A percentile compares a stretch with the other conserved stretches of the same genome.
phyloP scores from a whole-genome alignment of 208 protist genomes.

The Leptomonas seymouri region DNA sequence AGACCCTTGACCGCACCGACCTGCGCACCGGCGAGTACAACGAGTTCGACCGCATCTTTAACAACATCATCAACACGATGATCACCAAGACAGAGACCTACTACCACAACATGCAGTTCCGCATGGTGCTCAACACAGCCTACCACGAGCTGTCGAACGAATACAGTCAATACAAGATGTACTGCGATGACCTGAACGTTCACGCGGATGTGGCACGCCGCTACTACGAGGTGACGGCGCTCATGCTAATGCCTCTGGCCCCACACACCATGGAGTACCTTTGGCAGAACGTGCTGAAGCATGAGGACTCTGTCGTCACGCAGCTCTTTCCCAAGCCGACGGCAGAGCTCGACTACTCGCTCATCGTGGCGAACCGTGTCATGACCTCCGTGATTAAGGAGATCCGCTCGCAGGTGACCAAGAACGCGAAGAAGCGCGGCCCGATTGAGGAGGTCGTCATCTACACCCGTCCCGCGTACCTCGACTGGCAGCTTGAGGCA shows the following conservation, averaged over 20 bases:
- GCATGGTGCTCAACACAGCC: constrained; percentile 94
- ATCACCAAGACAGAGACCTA: constrained; percentile 85
- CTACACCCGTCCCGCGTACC: constrained; percentile 72
- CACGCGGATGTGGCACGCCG: constrained; percentile 73
- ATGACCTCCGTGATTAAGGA: constrained; percentile 88
- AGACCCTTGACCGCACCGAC: constrained; percentile 37
- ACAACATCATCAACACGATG: constrained; percentile 91
- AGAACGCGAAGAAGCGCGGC: constrained; percentile 81
- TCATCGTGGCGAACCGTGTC: constrained; percentile 72
- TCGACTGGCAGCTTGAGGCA: constrained; percentile 81
- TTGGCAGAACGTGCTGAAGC: constrained; percentile 89
- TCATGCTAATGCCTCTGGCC: constrained; percentile 96
- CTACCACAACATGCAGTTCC: constrained; percentile 96
- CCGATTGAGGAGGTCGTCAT: constrained; percentile 65
- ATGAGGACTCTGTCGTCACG: constrained; percentile 62
- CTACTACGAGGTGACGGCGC: constrained; percentile 94
- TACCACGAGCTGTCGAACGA: constrained; percentile 95
- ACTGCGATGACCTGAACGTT: constrained; percentile 73
- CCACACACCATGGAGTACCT: constrained; percentile 98
- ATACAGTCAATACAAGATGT: constrained; percentile 94
- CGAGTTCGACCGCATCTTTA: constrained; percentile 95
- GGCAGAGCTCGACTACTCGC: constrained; percentile 75
- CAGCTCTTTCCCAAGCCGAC: constrained; percentile 65
- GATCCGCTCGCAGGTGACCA: constrained; percentile 81
- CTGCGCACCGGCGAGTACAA: constrained; percentile 66